Conservation (phyloP, 306 rosid genomes). For the Quercus alba region DNA sequence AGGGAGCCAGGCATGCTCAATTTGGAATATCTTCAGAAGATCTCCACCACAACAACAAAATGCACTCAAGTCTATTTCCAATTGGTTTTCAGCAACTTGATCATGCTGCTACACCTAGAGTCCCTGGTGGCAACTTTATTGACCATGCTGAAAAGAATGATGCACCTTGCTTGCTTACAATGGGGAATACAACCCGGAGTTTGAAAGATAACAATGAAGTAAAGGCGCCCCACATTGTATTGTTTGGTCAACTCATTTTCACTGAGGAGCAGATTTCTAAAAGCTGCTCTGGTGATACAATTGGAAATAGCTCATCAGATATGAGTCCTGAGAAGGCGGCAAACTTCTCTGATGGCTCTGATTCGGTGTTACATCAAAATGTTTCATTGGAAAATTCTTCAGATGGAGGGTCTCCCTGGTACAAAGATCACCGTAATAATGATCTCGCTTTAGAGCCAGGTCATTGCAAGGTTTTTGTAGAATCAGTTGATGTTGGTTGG, state of each 20-base stretch:
- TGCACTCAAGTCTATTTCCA: constrained; percentile 44
- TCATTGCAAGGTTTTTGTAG: constrained; percentile 41
- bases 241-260: constrained; percentile 77
- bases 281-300: constrained; percentile 42
- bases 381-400: constrained; percentile 64
- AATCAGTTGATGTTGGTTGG: constrained; percentile 30
- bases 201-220: constrained; percentile 50
- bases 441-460: constrained; percentile 45
- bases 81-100: constrained; percentile 48
- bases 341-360: constrained; percentile 55
- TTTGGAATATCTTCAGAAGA: constrained; percentile 63
- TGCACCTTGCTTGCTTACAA: constrained; percentile 50
- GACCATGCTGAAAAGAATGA: constrained; percentile 39
- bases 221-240: constrained; percentile 60
- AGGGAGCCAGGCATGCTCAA: constrained; percentile 99
- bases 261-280: constrained; percentile 56
- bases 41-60: constrained; percentile 55
- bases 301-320: constrained; percentile 50
- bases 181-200: constrained; percentile 44
- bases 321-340: constrained; percentile 49
- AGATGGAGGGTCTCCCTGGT: constrained; percentile 76
- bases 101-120: constrained; percentile 32
- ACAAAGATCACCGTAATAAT: constrained; percentile 46
- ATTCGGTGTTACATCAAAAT: constrained; percentile 41
- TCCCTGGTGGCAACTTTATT: constrained; percentile 30